phyloP scores from a whole-genome alignment of 306 rosid genomes.

The Vachellia collinsii region DNA sequence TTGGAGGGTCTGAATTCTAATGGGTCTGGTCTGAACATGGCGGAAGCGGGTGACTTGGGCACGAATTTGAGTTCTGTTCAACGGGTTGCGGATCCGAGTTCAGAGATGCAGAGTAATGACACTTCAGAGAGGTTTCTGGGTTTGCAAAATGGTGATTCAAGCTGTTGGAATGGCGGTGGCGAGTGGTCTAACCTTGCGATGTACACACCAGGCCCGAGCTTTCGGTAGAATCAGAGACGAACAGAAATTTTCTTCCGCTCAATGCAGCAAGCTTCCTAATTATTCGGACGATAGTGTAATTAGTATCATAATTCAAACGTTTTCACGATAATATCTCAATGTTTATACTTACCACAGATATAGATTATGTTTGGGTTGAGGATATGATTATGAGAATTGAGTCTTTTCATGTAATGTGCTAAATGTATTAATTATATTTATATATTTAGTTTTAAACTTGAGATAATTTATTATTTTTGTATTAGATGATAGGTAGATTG shows the following conservation, averaged over 20 bases:
- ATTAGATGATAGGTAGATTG: too few relatives aligned
- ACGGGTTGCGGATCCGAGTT: constrained; percentile 37
- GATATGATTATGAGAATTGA: too few relatives aligned
- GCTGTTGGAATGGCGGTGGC: constrained; percentile 62
- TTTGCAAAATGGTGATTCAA: constrained; percentile 63
- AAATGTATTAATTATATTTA: too few relatives aligned
- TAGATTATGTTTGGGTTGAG: too few relatives aligned
- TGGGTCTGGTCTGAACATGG: constrained; percentile 59
- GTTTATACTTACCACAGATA: too few relatives aligned
- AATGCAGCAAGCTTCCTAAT: neutral
- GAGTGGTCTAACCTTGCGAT: constrained; percentile 88
- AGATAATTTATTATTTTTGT: too few relatives aligned
- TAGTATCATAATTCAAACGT: too few relatives aligned
- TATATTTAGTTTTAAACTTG: too few relatives aligned
- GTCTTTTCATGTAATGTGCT: too few relatives aligned
- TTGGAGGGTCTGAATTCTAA: constrained; percentile 62
- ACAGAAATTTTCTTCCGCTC: neutral
- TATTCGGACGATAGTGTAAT: neutral
- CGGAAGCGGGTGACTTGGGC: constrained; percentile 50
- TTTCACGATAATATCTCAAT: too few relatives aligned
- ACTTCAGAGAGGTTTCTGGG: constrained; percentile 57
- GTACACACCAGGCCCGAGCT: constrained; percentile 75
- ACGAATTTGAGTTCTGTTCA: constrained; percentile 48
- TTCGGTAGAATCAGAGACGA: constrained; percentile 50
- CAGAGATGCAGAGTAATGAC: constrained; percentile 50